Evolutionary conservation across 306 rosid species (phyloP).

Genomic region (Dryas octopetala): DNA sequence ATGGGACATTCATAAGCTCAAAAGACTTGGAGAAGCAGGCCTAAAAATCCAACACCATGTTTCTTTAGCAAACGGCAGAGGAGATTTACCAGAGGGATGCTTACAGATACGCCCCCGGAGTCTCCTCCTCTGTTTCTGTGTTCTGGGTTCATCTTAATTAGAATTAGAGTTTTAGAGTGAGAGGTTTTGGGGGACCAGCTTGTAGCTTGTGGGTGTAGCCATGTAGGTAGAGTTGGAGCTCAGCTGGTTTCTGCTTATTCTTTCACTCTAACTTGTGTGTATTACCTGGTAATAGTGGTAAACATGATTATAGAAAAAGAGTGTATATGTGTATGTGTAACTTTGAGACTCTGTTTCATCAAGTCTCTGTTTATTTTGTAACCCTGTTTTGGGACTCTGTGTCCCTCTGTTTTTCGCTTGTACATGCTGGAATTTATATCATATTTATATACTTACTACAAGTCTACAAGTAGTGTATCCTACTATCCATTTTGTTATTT

Average conservation of each 20-base stretch:
- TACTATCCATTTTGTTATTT: neutral
- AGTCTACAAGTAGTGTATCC: neutral
- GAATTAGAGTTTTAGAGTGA: constrained; percentile 29
- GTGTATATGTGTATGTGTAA: neutral
- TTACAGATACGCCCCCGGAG: constrained; percentile 76
- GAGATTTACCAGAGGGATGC: constrained; percentile 80
- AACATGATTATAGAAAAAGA: neutral
- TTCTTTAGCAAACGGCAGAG: constrained; percentile 15
- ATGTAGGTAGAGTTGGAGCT: constrained; percentile 52
- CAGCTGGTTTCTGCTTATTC: constrained; percentile 79
- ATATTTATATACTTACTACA: too few species aligned
- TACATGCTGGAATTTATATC: neutral
- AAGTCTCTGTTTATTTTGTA: neutral
- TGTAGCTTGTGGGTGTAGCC: constrained; percentile 75
- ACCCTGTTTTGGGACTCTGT: neutral
- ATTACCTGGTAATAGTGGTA: neutral
- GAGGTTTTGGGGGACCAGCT: constrained; percentile 61
- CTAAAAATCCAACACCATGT: neutral
- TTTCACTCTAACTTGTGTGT: constrained; percentile 41
- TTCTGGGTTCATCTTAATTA: constrained; percentile 8
- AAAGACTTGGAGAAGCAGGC: constrained; percentile 64
- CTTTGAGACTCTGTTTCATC: neutral
- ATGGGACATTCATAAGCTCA: constrained; percentile 79
- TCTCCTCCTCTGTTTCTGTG: constrained; percentile 36
- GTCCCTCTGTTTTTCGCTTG: neutral